phyloP scores from a whole-genome alignment of 129 eudicot species.

The Tagetes patula region DNA sequence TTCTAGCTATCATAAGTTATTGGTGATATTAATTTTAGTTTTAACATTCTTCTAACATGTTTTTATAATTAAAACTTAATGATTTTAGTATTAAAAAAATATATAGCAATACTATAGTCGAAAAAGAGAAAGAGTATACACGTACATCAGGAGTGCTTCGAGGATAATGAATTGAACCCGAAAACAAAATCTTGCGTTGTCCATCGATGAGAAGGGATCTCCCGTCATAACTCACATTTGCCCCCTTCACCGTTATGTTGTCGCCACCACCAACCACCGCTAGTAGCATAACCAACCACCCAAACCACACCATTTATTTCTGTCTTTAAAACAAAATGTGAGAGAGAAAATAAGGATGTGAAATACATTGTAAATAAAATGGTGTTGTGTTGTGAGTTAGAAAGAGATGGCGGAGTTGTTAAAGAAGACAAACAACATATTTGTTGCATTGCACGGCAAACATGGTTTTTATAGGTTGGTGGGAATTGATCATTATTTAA shows the following conservation, averaged over 20 bases:
- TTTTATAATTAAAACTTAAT: background rate
- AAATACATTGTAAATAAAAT: background rate
- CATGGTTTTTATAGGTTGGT: constrained; percentile 44
- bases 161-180: constrained; percentile 95
- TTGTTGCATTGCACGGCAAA: constrained; percentile 49
- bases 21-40: background rate
- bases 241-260: constrained; percentile 33
- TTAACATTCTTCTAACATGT: background rate
- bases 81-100: background rate
- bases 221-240: constrained; percentile 71
- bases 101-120: background rate
- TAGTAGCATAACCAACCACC: constrained; percentile 40
- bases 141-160: constrained; percentile 90
- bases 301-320: constrained; percentile 36
- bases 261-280: constrained; percentile 19
- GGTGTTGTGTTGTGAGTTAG: constrained; percentile 26
- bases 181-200: constrained; percentile 54
- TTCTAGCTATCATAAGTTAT: background rate
- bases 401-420: constrained; percentile 47
- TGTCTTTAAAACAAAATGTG: constrained; percentile 20
- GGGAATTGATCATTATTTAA: constrained; percentile 27
- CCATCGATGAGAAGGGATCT: constrained; percentile 77
- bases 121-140: constrained; percentile 3
- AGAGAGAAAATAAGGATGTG: constrained; percentile 4
- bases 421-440: constrained; percentile 34